Base-by-base conservation (phyloP, 139 green algal species). In the Trebouxia sp. region DNA sequence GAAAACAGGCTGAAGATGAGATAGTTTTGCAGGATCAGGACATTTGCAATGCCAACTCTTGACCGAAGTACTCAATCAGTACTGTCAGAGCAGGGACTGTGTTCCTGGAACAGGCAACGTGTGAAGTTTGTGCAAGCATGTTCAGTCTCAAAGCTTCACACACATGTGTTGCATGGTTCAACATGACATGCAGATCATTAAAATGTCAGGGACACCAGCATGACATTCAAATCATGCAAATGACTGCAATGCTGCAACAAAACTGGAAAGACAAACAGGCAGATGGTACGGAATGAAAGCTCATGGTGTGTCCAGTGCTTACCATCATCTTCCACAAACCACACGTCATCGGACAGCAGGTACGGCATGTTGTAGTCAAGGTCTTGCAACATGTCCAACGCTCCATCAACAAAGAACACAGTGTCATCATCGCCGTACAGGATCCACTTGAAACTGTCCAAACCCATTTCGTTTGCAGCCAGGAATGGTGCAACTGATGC, bases 381-480 rank as follows among this genome's bases (percentile, higher is more conserved):
- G n/a, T 70, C 58, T 12, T 65, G 28, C 22, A 83, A 10, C 20
- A 81, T 55, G 12, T 81, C 53, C 35, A 82, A 30, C 11, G 80
- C 81, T 5, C 30, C 47, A 39, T 85, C 72, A 65, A 85, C 28
- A 28, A 77, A 82, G 37, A 79, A 85, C 3, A 85, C 51, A 12
- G 81, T 85, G 66, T 85, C 81, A 28, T 85, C 81, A 50, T 85
- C 81, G 14, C 81, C 81, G 30, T 82, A 85, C 70, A 85, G n/a
- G 9, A 85, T 42, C 81, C 81, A 85, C 22, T 82, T 72, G 72
- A 82, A 85, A 26, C 42, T 75, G 53, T 48, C 43, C 11, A 82
- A n/a, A 5, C 81, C 81, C 39, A 82, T 56, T 35, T 76, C 47
- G 24, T 76, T 78, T 7, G 65, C 48, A 22, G 51, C 81, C 17